Percentiles rank a stretch among this genome's conserved stretches.
Evolutionary conservation across 192 early-diverging fungal species (phyloP).

Genomic region (Coemansia sp.): DNA sequence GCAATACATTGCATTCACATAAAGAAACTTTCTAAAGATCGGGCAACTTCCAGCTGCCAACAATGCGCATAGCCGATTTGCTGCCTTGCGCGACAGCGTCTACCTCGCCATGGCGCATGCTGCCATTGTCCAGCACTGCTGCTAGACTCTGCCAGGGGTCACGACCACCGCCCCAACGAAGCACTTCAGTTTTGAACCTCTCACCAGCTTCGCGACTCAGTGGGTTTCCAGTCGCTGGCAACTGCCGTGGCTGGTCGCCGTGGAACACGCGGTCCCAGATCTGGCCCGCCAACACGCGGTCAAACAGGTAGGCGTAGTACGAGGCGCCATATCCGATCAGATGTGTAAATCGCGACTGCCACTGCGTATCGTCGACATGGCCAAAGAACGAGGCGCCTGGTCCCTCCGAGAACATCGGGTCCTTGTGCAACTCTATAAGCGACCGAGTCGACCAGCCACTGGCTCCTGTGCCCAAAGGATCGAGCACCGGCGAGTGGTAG

Average conservation of each 20-base stretch:
- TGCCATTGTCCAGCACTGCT: constrained; percentile 59
- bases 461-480: neutral
- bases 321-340: constrained; percentile 88
- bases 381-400: constrained; percentile 64
- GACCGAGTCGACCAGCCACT: constrained; percentile 49
- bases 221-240: constrained; percentile 38
- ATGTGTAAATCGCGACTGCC: constrained; percentile 93
- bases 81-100: constrained; percentile 60
- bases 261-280: constrained; percentile 74
- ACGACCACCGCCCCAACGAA: constrained; percentile 91
- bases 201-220: constrained; percentile 65
- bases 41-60: constrained; percentile 69
- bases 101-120: constrained; percentile 19
- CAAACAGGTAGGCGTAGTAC: constrained; percentile 96
- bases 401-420: constrained; percentile 38
- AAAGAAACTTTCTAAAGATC: constrained; percentile 22
- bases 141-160: constrained; percentile 86
- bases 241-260: constrained; percentile 27
- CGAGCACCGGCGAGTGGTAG: constrained; percentile 69
- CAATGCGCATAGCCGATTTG: constrained; percentile 65
- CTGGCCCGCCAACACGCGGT: constrained; percentile 73
- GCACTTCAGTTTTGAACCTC: constrained; percentile 68
- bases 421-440: constrained; percentile 62
- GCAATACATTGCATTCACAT: constrained; percentile 4
- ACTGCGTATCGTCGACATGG: constrained; percentile 69